phyloP scores from a whole-genome alignment of 2,329 filamentous ascomycete genomes.

The Pestalotiopsis sp. region DNA sequence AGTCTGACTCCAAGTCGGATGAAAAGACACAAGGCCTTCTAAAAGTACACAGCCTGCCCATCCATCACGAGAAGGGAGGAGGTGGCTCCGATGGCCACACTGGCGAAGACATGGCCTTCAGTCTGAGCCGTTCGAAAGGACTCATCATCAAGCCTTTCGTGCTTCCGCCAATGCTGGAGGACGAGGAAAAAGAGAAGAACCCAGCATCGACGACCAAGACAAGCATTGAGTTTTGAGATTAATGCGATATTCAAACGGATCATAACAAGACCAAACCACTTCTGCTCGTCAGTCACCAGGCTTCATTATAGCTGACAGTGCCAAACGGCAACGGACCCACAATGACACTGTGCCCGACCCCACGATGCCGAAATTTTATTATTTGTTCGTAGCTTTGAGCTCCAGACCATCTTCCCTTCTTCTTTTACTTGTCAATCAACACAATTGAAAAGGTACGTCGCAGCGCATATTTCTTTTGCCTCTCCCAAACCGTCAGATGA shows the following conservation, averaged over 20 bases:
- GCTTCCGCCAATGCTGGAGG: constrained; percentile 82
- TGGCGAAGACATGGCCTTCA: constrained; percentile 89
- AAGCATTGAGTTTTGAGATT: constrained; percentile 72
- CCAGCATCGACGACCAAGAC: constrained; percentile 61
- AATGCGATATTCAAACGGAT: not conserved
- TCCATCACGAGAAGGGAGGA: constrained; percentile 87
- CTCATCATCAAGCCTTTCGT: constrained; percentile 88
- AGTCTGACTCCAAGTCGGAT: constrained; percentile 54
- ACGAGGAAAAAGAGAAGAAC: constrained; percentile 56
- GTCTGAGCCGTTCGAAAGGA: constrained; percentile 76
- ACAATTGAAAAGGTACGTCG: constrained; percentile 27
- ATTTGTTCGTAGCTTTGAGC: not conserved
- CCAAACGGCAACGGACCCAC: not conserved
- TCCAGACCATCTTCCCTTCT: not conserved
- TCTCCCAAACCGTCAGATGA: constrained; percentile 31
- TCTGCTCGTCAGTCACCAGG: not conserved
- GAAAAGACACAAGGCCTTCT: constrained; percentile 87
- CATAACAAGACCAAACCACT: too few species aligned
- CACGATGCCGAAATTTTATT: constrained; percentile 9
- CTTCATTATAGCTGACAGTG: not conserved
- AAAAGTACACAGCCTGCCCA: constrained; percentile 78
- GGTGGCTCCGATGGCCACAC: constrained; percentile 70
- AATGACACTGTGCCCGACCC: constrained; percentile 13
- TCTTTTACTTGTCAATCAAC: constrained; percentile 18
- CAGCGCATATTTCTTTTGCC: not conserved